Conservation (phyloP, 805 yeast species). For the Candida dajiaensis region DNA sequence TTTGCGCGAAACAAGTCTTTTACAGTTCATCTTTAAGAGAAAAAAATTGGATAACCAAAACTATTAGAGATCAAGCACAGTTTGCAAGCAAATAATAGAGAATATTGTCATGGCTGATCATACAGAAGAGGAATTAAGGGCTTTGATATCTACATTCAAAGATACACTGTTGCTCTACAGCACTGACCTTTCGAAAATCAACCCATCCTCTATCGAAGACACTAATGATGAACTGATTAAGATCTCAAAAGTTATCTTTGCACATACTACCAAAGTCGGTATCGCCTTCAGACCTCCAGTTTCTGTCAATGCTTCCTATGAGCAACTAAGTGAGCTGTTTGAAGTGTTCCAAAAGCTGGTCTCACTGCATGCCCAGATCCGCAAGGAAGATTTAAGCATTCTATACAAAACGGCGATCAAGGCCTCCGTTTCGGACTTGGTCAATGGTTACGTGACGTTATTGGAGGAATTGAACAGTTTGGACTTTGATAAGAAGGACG, state of each 20-base stretch:
- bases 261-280: constrained; percentile 76
- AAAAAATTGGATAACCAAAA: no score
- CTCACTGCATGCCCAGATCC: constrained; percentile 38
- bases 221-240: constrained; percentile 48
- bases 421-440: constrained; percentile 12
- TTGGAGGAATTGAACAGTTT: constrained; percentile 19
- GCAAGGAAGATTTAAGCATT: constrained; percentile 24
- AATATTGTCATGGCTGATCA: background rate
- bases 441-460: constrained; percentile 12
- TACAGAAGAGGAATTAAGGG: background rate
- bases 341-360: constrained; percentile 38
- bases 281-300: constrained; percentile 61
- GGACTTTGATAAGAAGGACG: constrained; percentile 15
- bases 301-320: constrained; percentile 41
- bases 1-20: background rate
- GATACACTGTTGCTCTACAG: background rate
- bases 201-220: background rate
- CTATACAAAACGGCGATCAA: constrained; percentile 26
- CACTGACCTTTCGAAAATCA: background rate
- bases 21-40: background rate
- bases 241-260: constrained; percentile 52
- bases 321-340: constrained; percentile 41
- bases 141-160: background rate
- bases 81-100: no score
- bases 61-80: no score